A percentile compares a stretch with the other conserved stretches of the same genome.
Conservation (phyloP, 345 rosid species). For the Trapa bicornis region DNA sequence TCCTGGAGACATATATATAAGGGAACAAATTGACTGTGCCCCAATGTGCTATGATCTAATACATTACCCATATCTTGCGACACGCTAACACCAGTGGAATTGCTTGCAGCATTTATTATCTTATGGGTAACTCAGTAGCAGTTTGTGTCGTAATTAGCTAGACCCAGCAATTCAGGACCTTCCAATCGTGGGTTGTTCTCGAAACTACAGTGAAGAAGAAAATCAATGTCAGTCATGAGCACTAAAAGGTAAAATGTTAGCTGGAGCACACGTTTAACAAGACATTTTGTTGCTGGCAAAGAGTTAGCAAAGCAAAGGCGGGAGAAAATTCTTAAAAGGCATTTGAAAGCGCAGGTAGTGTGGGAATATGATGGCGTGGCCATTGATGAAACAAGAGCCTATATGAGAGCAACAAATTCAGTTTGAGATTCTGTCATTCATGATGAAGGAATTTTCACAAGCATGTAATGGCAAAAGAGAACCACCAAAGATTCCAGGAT, state of each 20-base stretch:
- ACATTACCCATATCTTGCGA: constrained; percentile 7
- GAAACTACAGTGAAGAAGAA: constrained; percentile 31
- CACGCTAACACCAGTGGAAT: constrained; percentile 6
- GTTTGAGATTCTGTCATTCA: too few species aligned
- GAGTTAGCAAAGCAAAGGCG: too few species aligned
- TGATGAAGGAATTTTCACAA: too few species aligned
- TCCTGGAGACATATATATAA: neutral
- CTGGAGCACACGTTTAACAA: too few species aligned
- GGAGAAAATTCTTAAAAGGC: too few species aligned
- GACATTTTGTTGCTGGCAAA: too few species aligned
- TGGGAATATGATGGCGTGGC: too few species aligned
- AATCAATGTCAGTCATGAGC: neutral
- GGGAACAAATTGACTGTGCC: neutral
- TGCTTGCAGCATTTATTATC: constrained; percentile 1
- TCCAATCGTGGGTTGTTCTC: constrained; percentile 83
- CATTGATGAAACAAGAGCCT: too few species aligned
- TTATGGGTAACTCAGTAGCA: constrained; percentile 35
- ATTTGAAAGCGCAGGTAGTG: too few species aligned
- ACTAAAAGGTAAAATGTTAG: neutral
- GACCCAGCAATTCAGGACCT: constrained; percentile 87
- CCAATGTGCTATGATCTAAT: constrained; percentile 11
- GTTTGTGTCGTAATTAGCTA: constrained; percentile 80
- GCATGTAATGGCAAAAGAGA: too few species aligned
- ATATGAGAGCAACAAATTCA: too few species aligned
- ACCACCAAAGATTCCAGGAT: too few species aligned